Base-by-base conservation (phyloP, 2,329 filamentous ascomycete species). In the Eutypella sp. region DNA sequence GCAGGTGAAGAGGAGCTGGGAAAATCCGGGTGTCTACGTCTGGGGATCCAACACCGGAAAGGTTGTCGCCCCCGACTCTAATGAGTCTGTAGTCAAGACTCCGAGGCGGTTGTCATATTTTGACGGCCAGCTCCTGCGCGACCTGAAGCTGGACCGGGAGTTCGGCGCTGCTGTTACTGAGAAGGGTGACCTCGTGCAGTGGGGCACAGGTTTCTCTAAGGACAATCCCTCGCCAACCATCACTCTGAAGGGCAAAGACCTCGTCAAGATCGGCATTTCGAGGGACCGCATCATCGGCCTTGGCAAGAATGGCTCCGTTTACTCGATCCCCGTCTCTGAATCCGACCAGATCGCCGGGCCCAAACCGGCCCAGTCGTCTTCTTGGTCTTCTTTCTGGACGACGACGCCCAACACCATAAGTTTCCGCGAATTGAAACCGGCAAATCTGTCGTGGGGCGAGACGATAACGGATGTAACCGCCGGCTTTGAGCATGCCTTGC, bases 131-230 rank as follows among this genome's bases (percentile, higher is more conserved):
- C 67, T 96, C 15, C 72, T 99, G 36, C 79, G 92, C 41, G 93
- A 96, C 62, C 73, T 97, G 52, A 96, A 95, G 69, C 70, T 97
- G 41, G 88, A 90, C 48, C 77, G 81, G 44, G 80, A 81, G 34
- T 91, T 95, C 62, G 93, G 89, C 8, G 92, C 84, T 4, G 93
- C 93, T 9, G 84, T 97, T 34, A 85, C 84, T 4, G 91, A 96
- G 63, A 83, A 85, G 51, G 93, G 93, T 4, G 87, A 97, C 62
- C 66, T 99, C 38, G 74, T 96, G 11, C 91, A 97, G 69, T 99
- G 93, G 93, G 93, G 93, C 2, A 75, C 76, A 3, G 88, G 76
- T 3, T 96, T 85, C 62, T 85, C 85, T 6, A 74, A 78, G 45
- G 74, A 80, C 4, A 72, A 80, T 24, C 78, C 73, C 9, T 70